phyloP scores from a whole-genome alignment of 495 filamentous ascomycete genomes.

The Platismatia glauca region DNA sequence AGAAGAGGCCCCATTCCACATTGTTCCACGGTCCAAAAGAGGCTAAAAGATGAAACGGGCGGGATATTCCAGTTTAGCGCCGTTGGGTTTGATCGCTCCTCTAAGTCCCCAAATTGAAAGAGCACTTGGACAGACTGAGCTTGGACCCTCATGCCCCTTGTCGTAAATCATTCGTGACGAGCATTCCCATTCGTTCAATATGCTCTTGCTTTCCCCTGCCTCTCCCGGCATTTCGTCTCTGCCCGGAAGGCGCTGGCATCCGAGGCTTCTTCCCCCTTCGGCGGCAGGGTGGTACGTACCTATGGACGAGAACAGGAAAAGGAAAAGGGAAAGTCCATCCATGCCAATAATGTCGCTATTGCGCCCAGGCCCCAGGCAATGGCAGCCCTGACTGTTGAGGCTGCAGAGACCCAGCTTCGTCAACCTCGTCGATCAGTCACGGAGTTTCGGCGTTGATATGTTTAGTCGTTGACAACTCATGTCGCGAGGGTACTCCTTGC shows the following conservation, averaged over 20 bases:
- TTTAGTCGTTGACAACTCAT: background rate
- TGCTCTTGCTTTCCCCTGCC: background rate
- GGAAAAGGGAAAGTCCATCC: background rate
- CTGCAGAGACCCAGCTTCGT: background rate
- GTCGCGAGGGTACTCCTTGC: background rate
- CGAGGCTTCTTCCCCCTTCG: background rate
- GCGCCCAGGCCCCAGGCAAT: background rate
- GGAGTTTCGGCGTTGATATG: background rate
- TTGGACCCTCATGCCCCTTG: background rate
- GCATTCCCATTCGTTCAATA: background rate
- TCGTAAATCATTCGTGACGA: background rate
- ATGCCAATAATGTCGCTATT: background rate
- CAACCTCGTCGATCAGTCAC: background rate
- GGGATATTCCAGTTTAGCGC: background rate
- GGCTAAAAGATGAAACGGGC: background rate
- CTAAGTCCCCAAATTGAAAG: background rate
- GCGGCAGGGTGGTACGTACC: too few species aligned
- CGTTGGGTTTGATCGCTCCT: background rate
- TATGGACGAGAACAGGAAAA: too few species aligned
- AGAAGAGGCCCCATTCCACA: too few species aligned
- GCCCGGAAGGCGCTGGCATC: background rate
- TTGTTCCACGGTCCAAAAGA: too few species aligned
- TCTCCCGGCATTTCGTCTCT: background rate
- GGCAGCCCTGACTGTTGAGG: background rate
- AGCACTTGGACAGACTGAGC: background rate